Evolutionary conservation across 352 stramenopile species (phyloP).

Genomic region (Albugo candida): DNA sequence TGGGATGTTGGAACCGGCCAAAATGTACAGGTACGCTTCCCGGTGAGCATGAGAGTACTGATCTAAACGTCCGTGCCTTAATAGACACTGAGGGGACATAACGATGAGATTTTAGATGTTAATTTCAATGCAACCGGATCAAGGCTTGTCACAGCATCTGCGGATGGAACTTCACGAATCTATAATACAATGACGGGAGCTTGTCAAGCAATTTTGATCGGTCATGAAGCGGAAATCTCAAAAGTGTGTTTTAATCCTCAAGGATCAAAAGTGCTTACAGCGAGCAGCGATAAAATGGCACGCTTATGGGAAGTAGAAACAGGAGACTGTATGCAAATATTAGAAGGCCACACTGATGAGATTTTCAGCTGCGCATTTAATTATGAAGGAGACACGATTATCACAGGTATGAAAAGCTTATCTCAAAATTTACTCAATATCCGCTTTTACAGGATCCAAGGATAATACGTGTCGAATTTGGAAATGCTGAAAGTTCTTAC

Average conservation of each 20-base stretch:
- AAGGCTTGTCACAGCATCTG: slow-evolving; percentile 87
- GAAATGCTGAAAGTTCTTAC: no score
- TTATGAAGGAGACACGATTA: slow-evolving; percentile 93
- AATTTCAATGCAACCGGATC: slow-evolving; percentile 87
- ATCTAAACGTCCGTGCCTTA: background rate
- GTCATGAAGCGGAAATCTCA: slow-evolving; percentile 89
- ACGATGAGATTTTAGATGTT: slow-evolving; percentile 91
- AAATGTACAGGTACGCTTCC: slow-evolving; percentile 51
- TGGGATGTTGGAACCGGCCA: slow-evolving; percentile 82
- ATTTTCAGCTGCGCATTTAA: slow-evolving; percentile 95
- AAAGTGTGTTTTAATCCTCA: slow-evolving; percentile 92
- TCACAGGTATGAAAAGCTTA: slow-evolving; percentile 80
- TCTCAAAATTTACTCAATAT: background rate
- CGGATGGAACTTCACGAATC: slow-evolving; percentile 84
- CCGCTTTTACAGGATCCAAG: background rate
- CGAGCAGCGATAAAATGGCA: slow-evolving; percentile 86
- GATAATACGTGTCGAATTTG: background rate
- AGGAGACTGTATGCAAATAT: slow-evolving; percentile 85
- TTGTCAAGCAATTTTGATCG: slow-evolving; percentile 88
- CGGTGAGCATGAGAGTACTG: background rate
- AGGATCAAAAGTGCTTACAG: slow-evolving; percentile 87
- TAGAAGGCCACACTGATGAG: slow-evolving; percentile 93
- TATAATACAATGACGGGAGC: slow-evolving; percentile 93
- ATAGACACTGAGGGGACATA: slow-evolving; percentile 84
- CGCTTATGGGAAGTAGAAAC: slow-evolving; percentile 88